These are phyloP conservation scores for Fremontodendron californicum DNA, from an alignment of 345 rosid species.

Conservation along the genomic window DNA sequence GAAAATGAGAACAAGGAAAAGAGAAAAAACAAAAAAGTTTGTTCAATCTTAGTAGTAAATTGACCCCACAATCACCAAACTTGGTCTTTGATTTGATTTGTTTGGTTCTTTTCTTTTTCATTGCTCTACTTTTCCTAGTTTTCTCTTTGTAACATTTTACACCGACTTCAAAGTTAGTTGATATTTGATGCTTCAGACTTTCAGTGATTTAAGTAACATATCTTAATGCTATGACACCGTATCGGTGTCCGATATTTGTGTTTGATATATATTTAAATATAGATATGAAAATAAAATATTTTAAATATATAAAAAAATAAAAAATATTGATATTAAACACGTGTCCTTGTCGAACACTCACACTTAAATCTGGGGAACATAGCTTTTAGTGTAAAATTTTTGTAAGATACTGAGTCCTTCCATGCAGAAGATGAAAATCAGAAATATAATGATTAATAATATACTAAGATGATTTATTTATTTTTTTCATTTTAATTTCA, in stretches of 20 bases:
- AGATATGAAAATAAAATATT: no score
- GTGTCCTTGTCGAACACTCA: no score
- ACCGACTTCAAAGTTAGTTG: background rate
- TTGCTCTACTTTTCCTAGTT: background rate
- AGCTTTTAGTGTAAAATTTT: background rate
- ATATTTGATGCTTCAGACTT: background rate
- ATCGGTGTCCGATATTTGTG: no score
- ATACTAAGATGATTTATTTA: background rate
- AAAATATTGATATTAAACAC: no score
- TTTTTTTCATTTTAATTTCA: background rate
- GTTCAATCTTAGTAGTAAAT: background rate
- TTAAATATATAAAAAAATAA: no score
- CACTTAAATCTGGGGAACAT: no score
- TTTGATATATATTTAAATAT: no score
- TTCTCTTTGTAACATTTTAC: background rate
- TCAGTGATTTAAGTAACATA: background rate
- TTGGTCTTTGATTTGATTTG: background rate
- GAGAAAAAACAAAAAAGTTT: constrained; percentile 16
- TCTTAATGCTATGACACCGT: no score
- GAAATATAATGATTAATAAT: no score
- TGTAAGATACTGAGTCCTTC: no score
- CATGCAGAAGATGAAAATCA: background rate
- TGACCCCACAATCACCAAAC: constrained; percentile 2
- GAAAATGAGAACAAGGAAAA: constrained; percentile 16
- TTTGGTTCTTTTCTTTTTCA: background rate